These are phyloP conservation scores for Gynochthodes officinalis DNA, from an alignment of 257 asterid genomes.

Conservation along the genomic window DNA sequence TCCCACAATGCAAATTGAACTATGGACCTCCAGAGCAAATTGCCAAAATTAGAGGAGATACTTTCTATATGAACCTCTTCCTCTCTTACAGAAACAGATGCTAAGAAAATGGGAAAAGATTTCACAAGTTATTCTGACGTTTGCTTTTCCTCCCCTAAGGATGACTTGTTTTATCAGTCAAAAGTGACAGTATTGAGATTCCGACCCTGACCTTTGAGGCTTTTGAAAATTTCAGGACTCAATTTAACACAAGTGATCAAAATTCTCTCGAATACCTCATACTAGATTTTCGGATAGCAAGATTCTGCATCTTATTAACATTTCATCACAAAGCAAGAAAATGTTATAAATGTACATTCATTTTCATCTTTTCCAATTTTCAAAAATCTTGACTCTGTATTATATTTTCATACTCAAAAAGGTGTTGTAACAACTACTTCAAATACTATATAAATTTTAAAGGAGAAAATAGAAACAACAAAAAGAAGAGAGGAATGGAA, in stretches of 20 bases:
- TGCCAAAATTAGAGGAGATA: not conserved
- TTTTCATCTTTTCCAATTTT: not conserved
- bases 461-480: not conserved
- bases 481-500: not conserved
- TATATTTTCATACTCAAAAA: not conserved
- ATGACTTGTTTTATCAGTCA: not conserved
- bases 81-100: not conserved
- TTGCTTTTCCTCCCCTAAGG: not conserved
- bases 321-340: too few species aligned
- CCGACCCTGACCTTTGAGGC: not conserved
- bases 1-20: not conserved
- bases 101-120: not conserved
- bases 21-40: not conserved
- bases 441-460: not conserved
- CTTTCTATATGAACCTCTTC: not conserved
- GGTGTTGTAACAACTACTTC: not conserved
- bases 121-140: not conserved
- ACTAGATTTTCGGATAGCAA: not conserved
- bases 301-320: not conserved
- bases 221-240: not conserved
- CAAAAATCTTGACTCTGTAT: too few species aligned
- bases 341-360: not conserved
- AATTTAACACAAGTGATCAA: not conserved
- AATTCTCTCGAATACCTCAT: not conserved
- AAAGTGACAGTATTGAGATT: not conserved